A percentile compares a stretch with the other conserved stretches of the same genome.
Conservation (phyloP, 2,329 filamentous ascomycete species). For the Colletotrichum australisinense region DNA sequence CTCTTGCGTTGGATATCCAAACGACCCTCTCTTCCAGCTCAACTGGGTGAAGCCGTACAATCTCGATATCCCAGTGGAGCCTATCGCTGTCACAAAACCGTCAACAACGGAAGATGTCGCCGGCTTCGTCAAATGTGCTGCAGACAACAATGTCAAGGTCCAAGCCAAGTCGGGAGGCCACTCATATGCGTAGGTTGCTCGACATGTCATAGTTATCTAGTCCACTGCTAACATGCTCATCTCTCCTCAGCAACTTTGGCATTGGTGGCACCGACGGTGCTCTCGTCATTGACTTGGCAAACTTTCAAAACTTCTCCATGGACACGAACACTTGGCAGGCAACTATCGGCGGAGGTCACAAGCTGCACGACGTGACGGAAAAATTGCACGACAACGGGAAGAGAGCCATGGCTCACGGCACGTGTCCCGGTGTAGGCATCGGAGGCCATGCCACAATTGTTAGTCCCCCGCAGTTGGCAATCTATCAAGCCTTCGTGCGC, state of each 20-base stretch:
- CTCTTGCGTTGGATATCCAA: slow-evolving; percentile 60
- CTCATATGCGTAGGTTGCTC: slow-evolving; percentile 64
- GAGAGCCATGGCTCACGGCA: slow-evolving; percentile 70
- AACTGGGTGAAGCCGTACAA: slow-evolving; percentile 66
- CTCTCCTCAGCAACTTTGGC: slow-evolving; percentile 49
- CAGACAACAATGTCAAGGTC: slow-evolving; percentile 60
- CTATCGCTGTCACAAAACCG: slow-evolving; percentile 68
- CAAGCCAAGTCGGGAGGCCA: slow-evolving; percentile 74
- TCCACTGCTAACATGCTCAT: neutral
- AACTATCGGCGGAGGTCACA: slow-evolving; percentile 64
- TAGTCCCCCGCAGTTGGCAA: slow-evolving; percentile 38
- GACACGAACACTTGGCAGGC: slow-evolving; percentile 64
- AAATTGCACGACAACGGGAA: slow-evolving; percentile 61
- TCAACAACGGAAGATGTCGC: slow-evolving; percentile 64
- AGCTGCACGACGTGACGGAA: slow-evolving; percentile 63
- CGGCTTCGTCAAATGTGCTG: slow-evolving; percentile 68
- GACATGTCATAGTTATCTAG: neutral
- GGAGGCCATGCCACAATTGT: slow-evolving; percentile 70
- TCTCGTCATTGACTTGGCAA: slow-evolving; percentile 65
- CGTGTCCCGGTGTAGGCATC: slow-evolving; percentile 68
- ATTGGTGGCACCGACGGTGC: slow-evolving; percentile 62
- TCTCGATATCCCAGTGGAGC: slow-evolving; percentile 60
- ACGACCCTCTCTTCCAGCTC: slow-evolving; percentile 55
- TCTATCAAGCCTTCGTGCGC: neutral
- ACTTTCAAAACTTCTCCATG: slow-evolving; percentile 65